Percentiles rank a stretch among this genome's conserved stretches.
Evolutionary conservation across 805 yeast species (phyloP).

Genomic region (Grigorovia transvaalensis): DNA sequence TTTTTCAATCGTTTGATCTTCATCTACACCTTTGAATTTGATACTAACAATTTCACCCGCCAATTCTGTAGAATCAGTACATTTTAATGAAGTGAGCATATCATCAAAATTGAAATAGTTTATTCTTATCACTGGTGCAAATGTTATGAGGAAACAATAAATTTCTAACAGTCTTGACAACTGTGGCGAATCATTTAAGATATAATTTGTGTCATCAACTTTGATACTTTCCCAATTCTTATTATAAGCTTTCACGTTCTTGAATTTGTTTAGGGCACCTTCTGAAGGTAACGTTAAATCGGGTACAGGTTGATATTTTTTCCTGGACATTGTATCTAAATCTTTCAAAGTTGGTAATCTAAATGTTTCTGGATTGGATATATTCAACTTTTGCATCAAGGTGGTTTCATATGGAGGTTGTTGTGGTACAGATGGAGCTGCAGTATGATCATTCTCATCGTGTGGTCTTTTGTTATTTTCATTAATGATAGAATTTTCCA

Average conservation of each 20-base stretch:
- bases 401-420: neutral
- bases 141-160: slow-evolving; percentile 17
- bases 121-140: slow-evolving; percentile 11
- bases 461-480: neutral
- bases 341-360: neutral
- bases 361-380: neutral
- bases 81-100: slow-evolving; percentile 17
- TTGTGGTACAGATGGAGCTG: neutral
- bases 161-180: slow-evolving; percentile 13
- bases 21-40: neutral
- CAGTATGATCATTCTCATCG: neutral
- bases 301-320: slow-evolving; percentile 2
- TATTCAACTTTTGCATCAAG: neutral
- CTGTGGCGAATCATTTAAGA: slow-evolving; percentile 4
- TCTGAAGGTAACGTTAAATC: slow-evolving; percentile 15
- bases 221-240: slow-evolving; percentile 7
- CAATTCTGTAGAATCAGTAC: slow-evolving; percentile 15
- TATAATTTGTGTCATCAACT: slow-evolving; percentile 5
- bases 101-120: slow-evolving; percentile 18
- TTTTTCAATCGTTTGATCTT: neutral
- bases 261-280: slow-evolving; percentile 11
- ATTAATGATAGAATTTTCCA: neutral
- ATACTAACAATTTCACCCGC: slow-evolving; percentile 15
- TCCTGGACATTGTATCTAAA: neutral
- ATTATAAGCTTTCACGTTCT: slow-evolving; percentile 8